Conservation (phyloP, 139 green algal genomes). For the Closterium sp. region DNA sequence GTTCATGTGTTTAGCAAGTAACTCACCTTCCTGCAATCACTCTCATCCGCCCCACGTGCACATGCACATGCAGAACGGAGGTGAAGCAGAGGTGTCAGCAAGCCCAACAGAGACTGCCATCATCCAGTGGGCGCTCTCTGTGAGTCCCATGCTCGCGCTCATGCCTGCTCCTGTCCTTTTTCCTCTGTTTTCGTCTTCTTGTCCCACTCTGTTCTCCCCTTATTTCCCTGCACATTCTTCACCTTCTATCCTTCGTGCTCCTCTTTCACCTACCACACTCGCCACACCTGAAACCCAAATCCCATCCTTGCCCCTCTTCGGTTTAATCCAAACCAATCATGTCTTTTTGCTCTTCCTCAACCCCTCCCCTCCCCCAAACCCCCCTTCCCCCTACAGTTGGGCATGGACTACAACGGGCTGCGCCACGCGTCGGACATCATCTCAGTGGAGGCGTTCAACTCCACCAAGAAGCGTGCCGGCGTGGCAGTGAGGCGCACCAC, state of each 20-base stretch:
- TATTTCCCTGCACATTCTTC: no score
- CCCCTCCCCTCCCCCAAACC: background rate
- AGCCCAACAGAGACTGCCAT: constrained; percentile 94
- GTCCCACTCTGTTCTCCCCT: no score
- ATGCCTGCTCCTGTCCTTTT: no score
- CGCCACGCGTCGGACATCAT: constrained; percentile 39
- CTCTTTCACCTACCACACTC: no score
- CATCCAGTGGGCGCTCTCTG: constrained; percentile 66
- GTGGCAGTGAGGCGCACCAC: background rate
- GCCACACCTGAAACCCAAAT: no score
- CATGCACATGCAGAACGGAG: constrained; percentile 12
- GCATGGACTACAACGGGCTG: constrained; percentile 63
- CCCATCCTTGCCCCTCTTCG: no score
- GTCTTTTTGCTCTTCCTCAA: background rate
- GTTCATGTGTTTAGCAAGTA: no score
- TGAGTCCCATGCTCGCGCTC: background rate
- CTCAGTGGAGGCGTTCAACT: constrained; percentile 76
- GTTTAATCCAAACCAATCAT: background rate
- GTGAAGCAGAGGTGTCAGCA: constrained; percentile 67
- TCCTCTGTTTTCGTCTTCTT: no score
- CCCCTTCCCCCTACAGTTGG: constrained; percentile 56
- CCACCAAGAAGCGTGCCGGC: constrained; percentile 68
- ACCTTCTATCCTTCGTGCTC: no score
- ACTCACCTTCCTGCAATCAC: background rate
- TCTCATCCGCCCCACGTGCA: background rate